phyloP scores from a whole-genome alignment of 768 basidiomycete species.

The Asterophora lycoperdoides region DNA sequence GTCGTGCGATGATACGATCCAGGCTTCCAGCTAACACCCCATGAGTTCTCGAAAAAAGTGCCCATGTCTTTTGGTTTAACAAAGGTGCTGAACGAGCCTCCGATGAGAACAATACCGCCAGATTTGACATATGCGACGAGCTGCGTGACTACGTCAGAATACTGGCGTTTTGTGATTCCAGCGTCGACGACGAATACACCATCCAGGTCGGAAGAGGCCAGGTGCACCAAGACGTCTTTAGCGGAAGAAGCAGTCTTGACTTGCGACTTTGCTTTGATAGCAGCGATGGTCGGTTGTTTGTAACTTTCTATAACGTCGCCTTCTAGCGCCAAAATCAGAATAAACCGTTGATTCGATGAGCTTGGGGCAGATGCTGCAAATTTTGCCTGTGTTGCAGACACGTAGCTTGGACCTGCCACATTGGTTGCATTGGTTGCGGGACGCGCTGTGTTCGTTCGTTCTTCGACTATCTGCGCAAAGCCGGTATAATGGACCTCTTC shows the following conservation, averaged over 20 bases:
- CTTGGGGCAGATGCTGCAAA: not conserved
- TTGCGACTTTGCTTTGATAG: slow-evolving; percentile 22
- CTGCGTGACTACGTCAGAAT: slow-evolving; percentile 20
- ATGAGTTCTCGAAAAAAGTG: slow-evolving; percentile 26
- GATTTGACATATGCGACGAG: slow-evolving; percentile 34
- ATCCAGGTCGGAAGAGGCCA: slow-evolving; percentile 23
- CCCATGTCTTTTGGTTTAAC: slow-evolving; percentile 21
- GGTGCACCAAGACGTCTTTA: slow-evolving; percentile 20
- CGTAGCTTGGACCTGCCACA: not conserved
- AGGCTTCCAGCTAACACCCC: slow-evolving; percentile 33
- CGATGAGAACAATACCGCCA: slow-evolving; percentile 37
- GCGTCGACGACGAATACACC: slow-evolving; percentile 36
- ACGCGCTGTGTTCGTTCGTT: too few relatives aligned
- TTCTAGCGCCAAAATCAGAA: slow-evolving; percentile 29
- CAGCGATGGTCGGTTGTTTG: slow-evolving; percentile 24
- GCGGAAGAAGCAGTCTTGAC: slow-evolving; percentile 17
- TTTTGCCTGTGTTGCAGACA: not conserved
- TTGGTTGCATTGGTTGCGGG: not conserved
- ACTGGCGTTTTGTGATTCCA: slow-evolving; percentile 24
- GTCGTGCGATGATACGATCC: slow-evolving; percentile 39
- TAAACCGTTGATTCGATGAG: slow-evolving; percentile 14
- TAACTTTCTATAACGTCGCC: slow-evolving; percentile 17
- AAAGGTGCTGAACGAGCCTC: slow-evolving; percentile 29
- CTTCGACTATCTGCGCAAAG: not conserved
- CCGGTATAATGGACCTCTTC: not conserved